Base-by-base conservation (phyloP, 306 rosid genomes). In the Fagus sylvatica region DNA sequence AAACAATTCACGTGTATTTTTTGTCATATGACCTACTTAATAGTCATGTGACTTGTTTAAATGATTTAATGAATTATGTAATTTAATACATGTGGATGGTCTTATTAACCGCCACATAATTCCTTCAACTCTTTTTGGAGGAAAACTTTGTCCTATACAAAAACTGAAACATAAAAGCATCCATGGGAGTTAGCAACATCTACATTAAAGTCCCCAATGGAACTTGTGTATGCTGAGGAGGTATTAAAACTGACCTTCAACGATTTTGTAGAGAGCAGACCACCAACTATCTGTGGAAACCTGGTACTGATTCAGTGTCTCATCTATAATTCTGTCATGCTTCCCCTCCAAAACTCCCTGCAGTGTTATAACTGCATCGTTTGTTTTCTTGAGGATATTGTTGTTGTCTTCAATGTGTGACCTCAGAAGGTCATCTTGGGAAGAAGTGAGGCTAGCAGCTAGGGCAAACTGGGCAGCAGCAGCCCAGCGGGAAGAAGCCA, bases 321-420 rank as follows among this genome's bases (percentile, higher is more conserved):
- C 81, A 36, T 88, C 89, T 79, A 90, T 91, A 77, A 74, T 89
- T 74, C 71, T 71, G 64, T 93, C 93, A 53, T 93, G 92, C 80
- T 82, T 90, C 72, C 97, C 93, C 79, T 93, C 96, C 86, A 88
- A 74, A 79, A 90, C 90, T 74, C 88, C 94, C 41, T 85, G 90
- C 77, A 92, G 80, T 60, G 89, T 90, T 76, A 82, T 71, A 33
- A 90, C 85, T n/a, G 95, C 97, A 79, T 85, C 90, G 68, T 81
- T 88, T 75, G 93, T 88, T 83, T 72, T 85, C 77, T 73, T 15
- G 46, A 91, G 74, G 60, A 88, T 64, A 67, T 86, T 81, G 62
- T 77, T 60, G 54, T 49, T 28, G 54, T 84, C 85, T 37, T 75
- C 80, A 53, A 56, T 68, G 59, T 62, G 76, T 42, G 81, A 74